Base-by-base conservation (phyloP, 768 basidiomycete species). In the Chalciporus sphaerocephalus region DNA sequence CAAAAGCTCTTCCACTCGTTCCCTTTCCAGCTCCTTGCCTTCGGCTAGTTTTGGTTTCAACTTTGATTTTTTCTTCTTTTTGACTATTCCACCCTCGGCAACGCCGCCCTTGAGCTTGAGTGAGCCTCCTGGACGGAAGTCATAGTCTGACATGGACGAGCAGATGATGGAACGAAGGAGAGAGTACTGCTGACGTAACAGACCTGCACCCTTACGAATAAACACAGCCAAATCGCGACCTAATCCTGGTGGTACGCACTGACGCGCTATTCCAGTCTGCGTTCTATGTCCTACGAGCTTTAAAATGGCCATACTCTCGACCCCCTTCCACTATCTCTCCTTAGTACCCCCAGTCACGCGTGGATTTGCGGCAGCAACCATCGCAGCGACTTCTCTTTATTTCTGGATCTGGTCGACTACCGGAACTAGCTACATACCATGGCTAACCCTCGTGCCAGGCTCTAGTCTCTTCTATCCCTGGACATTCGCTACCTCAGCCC, bases 51-150 rank as follows among this genome's bases (percentile, higher is more conserved):
- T 82, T 18, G 76, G 63, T 63, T 85, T 87, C 10, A 80, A 78
- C 67, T 88, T 92, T 36, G 69, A 68, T 68, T 87, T 88, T 79
- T 92, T 92, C 75, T 89, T 92, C 73, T 92, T 92, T 68, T 92
- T 92, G 37, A 83, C 81, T 46, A 86, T 75, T 3, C 87, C 86
- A 46, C 87, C 89, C 53, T 87, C 89, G 21, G 73, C 72, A 25
- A 85, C 83, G 27, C 78, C 81, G n/a, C 87, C 81, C 71, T 92
- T 94, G 60, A 94, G 76, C 67, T 92, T 94, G 64, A 94, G 85
- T 54, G 88, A 83, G 61, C 92, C 91, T 38, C 89, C 87, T 44
- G 88, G 83, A 64, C 83, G 82, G 68, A 87, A 74, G 70, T 87
- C 81, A 68, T 94, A 93, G 66, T 87, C 88, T 46, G 85, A 82